Conservation (phyloP, 1,284 basidiomycete species). For the Abortiporus biennis region DNA sequence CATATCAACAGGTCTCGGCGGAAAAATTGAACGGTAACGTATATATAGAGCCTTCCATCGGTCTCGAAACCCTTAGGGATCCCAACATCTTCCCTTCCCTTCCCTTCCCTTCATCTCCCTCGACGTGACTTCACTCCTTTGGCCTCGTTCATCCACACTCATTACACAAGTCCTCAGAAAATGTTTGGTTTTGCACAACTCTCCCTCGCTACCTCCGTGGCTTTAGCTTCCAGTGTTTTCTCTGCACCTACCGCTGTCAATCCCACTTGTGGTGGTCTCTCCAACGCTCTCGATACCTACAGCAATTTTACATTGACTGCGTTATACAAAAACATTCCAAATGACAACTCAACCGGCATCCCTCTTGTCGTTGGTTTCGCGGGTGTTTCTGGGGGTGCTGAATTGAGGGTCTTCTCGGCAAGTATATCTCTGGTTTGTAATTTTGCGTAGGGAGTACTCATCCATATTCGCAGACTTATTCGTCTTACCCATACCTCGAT, state of each 20-base stretch:
- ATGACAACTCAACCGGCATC: slow-evolving; percentile 31
- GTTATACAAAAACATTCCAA: slow-evolving; percentile 27
- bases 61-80: too few species aligned
- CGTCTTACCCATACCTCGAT: slow-evolving; percentile 10
- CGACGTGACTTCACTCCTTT: too few species aligned
- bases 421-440: neutral
- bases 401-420: slow-evolving; percentile 12
- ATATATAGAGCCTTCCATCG: too few species aligned
- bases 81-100: too few species aligned
- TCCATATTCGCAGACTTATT: slow-evolving; percentile 5
- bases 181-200: neutral
- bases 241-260: neutral
- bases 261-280: neutral
- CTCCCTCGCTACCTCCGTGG: neutral
- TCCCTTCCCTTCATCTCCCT: too few species aligned
- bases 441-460: neutral
- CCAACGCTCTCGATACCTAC: slow-evolving; percentile 13
- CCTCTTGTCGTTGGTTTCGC: slow-evolving; percentile 36
- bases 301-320: slow-evolving; percentile 38
- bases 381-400: slow-evolving; percentile 8
- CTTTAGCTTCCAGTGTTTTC: neutral
- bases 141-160: too few species aligned
- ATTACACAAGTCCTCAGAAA: too few species aligned
- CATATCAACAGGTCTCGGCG: too few species aligned
- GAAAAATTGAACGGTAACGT: too few species aligned